Evolutionary conservation across 768 basidiomycete species (phyloP), one percentile per base, ranked within the genome.

Genomic region (button mushroom (Agaricus bisporus)): DNA sequence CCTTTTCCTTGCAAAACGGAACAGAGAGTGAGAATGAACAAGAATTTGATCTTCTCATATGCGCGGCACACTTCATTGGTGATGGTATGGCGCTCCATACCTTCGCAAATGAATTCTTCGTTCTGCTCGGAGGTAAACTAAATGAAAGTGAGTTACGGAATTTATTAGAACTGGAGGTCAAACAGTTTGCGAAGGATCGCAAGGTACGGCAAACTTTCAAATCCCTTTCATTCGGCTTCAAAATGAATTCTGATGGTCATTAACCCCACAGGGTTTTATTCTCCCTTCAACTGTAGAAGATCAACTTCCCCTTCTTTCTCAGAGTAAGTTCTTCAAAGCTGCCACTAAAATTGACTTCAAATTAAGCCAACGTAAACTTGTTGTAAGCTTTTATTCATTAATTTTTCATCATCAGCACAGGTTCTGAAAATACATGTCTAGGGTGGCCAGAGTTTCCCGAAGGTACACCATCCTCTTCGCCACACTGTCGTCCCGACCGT

Each of bases 1-100:
- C 14, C 9, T 39, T 28, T 10, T 17, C 53, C 57, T 56, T 37
- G 49, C 36, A 12, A n/a, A 32, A 43, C 26, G 37, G 47, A 28
- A 25, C 26, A 26, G 55, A 51, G 48, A 55, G 58, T n/a, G 49
- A 49, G 11, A 51, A 58, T 28, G 61, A 60, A 51, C 44, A 65
- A 50, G 29, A 78, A 49, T 83, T 75, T 61, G 80, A 91, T 61
- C 67, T 91, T 50, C 70, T 89, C 57, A 77, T 94, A 45, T 85
- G 84, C 58, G 83, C 86, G 3, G 80, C 86, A 6, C 91, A 94
- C 64, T 92, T 86, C 66, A 66, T 92, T 44, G 90, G 89, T 17
- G 91, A 94, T 63, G 91, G 91, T 18, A 91, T 91, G 84, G 86
- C 89, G 1, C 74, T 92, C 15, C 89, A 92, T 67, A 76, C 80